A percentile compares a stretch with the other conserved stretches of the same genome.
These are phyloP conservation scores for Coffea humblotiana DNA, from an alignment of 305 asterid genomes.

Conservation along the genomic window DNA sequence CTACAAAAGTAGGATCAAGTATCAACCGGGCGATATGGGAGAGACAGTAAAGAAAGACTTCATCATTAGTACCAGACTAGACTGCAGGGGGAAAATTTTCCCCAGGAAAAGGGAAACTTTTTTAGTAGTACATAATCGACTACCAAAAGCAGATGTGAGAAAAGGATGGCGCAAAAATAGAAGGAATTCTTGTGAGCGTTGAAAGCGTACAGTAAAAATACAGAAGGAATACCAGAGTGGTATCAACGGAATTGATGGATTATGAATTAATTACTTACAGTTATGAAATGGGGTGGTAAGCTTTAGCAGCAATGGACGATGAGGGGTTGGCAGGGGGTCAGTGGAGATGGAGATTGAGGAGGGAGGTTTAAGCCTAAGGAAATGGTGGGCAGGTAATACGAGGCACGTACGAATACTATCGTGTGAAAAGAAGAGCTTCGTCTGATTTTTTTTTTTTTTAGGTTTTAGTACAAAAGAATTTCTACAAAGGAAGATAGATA, in stretches of 20 bases:
- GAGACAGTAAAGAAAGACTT: not conserved
- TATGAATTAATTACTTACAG: too few relatives aligned
- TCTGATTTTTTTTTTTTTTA: not conserved
- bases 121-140: not conserved
- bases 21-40: not conserved
- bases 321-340: not conserved
- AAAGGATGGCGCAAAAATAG: not conserved
- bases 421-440: conserved; percentile 17
- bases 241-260: not conserved
- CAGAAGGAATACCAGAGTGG: not conserved
- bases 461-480: not conserved
- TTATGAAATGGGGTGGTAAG: not conserved
- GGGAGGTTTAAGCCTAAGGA: not conserved
- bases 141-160: not conserved
- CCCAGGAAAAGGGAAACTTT: not conserved
- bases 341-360: not conserved
- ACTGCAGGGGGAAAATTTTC: not conserved
- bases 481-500: not conserved
- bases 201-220: too few relatives aligned
- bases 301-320: not conserved
- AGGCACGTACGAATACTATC: not conserved
- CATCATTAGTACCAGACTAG: not conserved
- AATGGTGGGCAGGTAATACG: conserved; percentile 5
- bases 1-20: not conserved
- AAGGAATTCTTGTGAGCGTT: too few relatives aligned